Base-by-base conservation (phyloP, 371 early-diverging fungal genomes). In the Parasitella parasitica region DNA sequence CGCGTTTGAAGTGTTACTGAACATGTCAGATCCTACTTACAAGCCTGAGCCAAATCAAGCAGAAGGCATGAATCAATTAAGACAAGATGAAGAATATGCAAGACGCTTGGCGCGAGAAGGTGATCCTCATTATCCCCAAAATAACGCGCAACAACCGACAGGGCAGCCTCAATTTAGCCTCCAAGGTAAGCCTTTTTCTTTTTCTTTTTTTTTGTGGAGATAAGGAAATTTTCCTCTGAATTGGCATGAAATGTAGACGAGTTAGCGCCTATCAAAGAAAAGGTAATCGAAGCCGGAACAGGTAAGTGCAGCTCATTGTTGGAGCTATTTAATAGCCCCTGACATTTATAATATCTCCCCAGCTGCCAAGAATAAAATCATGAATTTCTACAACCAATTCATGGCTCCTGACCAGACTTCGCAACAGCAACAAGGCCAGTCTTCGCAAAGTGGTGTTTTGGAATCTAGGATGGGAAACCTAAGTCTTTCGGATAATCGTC, bases 301-400 rank as follows among this genome's bases (percentile, higher is more conserved):
- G 76, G 76, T 72, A 72, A 57, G 22, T 6, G 6, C 39, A 39
- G 39, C 39, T 6, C 16, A 7, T 16, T 2, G 18, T 8, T 39
- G 15, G 39, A 39, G 4, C 7, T 4, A 5, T 18, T 41, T 20
- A 20, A 43, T 32, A 32, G 11, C 11, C 6, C 32, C 22, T 16
- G 12, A 43, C 6, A 20, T 20, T 11, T 22, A 16, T 43, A 1
- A 3, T 2, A 20, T 3, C 16, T 9, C 9, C 16, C 6, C 56
- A 75, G 76, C 72, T 70, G 76, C 76, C 65, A 75, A 75, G 56
- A 75, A 72, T 37, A 75, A 75, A 36, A 54, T 72, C n/a, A 38
- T 72, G 61, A 66, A 64, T n/a, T 63, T 72, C 5, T 75, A 75
- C 46, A 70, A 66, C 34, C 71, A 70, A 41, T 59, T 74, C 48